Evolutionary conservation across 192 early-diverging fungal species (phyloP), one percentile per base, ranked within the genome.

Genomic region (Spizellomyces sp.): DNA sequence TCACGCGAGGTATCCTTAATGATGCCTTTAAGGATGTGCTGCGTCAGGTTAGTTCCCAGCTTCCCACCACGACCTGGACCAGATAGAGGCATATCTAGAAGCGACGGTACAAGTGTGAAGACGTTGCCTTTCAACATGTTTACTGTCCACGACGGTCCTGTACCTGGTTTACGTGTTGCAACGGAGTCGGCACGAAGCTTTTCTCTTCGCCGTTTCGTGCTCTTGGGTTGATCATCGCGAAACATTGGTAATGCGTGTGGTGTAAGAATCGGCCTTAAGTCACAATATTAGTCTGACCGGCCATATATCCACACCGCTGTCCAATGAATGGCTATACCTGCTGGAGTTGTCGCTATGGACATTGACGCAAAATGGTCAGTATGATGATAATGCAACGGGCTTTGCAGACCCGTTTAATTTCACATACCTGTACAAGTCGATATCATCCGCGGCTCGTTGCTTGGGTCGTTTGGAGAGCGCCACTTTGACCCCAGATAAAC

Each of bases 231-330:
- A 41, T 94, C 90, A 57, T 94, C 91, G 41, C 88, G 86, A 81
- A 93, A 96, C 88, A 95, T 84, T 21, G 93, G 90, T 19, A 97
- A 82, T 0, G 95, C 91, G 69, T 97, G 90, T 5, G 95, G 95
- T 4, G 89, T 94, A 74, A 94, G 88, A 67, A 95, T 95, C 4
- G 87, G 84, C 27, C 93, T 86, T 66, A 27, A 64, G 5, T 22
- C 66, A 56, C 46, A 56, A 10, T 12, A 4, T 15, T 61, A 36
- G 12, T 61, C 15, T 12, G 15, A 60, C 22, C 12, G 58, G 58
- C 10, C 27, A 36, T 36, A 3, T 36, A 36, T 36, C 27, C 22
- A 36, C 22, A 36, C n/a, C 4, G 15, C 58, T 3, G 15, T 15
- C 10, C 10, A 10, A 17, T 60, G n/a, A 21, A n/a, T 4, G 12